phyloP scores from a whole-genome alignment of 2,329 filamentous ascomycete genomes.

The Penicillium thymicola region DNA sequence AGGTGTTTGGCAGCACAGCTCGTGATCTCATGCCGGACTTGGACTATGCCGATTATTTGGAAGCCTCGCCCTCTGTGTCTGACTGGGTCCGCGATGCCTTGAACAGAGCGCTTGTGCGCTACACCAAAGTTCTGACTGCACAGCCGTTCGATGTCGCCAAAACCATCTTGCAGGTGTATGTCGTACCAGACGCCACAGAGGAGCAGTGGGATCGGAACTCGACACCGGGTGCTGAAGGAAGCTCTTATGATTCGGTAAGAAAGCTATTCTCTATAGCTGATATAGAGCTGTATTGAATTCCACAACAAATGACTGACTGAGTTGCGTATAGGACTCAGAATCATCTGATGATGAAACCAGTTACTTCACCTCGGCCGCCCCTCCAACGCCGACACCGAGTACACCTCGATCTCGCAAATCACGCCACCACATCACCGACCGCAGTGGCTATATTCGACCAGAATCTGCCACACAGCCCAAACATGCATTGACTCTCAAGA shows the following conservation, averaged over 20 bases:
- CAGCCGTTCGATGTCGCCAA: constrained; percentile 98
- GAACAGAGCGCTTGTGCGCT: constrained; percentile 87
- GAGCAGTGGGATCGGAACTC: constrained; percentile 30
- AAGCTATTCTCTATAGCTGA: not conserved
- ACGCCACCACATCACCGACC: constrained; percentile 45
- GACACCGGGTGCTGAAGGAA: constrained; percentile 24
- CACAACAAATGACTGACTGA: constrained; percentile 6
- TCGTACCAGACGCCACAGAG: constrained; percentile 43
- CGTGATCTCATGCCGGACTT: constrained; percentile 85
- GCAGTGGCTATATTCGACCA: constrained; percentile 43
- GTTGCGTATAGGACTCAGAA: constrained; percentile 34
- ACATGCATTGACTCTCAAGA: constrained; percentile 68
- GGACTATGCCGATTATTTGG: constrained; percentile 86
- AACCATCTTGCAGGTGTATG: constrained; percentile 77
- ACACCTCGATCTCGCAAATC: constrained; percentile 39
- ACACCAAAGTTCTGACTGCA: constrained; percentile 80
- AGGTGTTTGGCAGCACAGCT: constrained; percentile 60
- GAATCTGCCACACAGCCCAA: constrained; percentile 39
- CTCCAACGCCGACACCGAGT: constrained; percentile 41
- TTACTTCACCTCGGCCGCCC: constrained; percentile 72
- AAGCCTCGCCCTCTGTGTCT: constrained; percentile 69
- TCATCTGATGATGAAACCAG: constrained; percentile 71
- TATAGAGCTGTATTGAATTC: not conserved
- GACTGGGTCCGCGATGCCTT: constrained; percentile 73
- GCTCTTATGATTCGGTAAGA: constrained; percentile 34